These are phyloP conservation scores for Suillus fuscotomentosus DNA, from an alignment of 768 basidiomycete species.

Conservation along the genomic window DNA sequence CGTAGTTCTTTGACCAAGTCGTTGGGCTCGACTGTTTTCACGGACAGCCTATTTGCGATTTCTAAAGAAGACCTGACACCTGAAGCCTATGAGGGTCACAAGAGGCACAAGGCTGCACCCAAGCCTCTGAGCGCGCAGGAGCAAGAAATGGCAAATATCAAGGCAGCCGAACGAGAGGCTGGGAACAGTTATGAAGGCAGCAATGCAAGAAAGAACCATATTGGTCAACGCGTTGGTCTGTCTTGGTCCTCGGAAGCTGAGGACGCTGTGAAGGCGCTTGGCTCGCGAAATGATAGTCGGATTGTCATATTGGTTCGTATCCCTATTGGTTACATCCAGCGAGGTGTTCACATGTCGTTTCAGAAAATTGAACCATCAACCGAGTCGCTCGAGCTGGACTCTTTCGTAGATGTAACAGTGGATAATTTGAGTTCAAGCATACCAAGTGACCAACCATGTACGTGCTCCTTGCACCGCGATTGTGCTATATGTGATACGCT, in stretches of 20 bases:
- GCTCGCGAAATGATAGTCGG: constrained; percentile 43
- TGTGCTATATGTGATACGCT: neutral
- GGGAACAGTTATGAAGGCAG: constrained; percentile 58
- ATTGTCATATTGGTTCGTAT: constrained; percentile 65
- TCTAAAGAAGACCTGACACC: constrained; percentile 64
- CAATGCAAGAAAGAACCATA: constrained; percentile 50
- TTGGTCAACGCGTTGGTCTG: constrained; percentile 61
- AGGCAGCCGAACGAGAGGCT: constrained; percentile 68
- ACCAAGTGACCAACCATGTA: constrained; percentile 59
- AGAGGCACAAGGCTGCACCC: constrained; percentile 68
- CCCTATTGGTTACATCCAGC: constrained; percentile 3
- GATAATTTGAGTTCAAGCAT: constrained; percentile 47
- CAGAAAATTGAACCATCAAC: constrained; percentile 67
- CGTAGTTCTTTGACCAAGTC: constrained; percentile 65
- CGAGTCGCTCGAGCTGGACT: constrained; percentile 55
- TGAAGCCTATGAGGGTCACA: constrained; percentile 72
- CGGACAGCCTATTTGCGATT: constrained; percentile 77
- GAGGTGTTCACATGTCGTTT: neutral
- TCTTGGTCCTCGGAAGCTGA: constrained; percentile 66
- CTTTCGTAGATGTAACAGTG: constrained; percentile 37
- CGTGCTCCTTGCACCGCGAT: constrained; percentile 5
- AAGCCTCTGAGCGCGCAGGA: constrained; percentile 83
- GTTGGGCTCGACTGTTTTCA: constrained; percentile 73
- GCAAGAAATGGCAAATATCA: constrained; percentile 76
- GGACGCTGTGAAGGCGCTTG: constrained; percentile 61